A percentile compares a stretch with the other conserved stretches of the same genome.
Evolutionary conservation across 2,329 filamentous ascomycete genomes (phyloP).

Genomic region (Neofusicoccum umdonicola): DNA sequence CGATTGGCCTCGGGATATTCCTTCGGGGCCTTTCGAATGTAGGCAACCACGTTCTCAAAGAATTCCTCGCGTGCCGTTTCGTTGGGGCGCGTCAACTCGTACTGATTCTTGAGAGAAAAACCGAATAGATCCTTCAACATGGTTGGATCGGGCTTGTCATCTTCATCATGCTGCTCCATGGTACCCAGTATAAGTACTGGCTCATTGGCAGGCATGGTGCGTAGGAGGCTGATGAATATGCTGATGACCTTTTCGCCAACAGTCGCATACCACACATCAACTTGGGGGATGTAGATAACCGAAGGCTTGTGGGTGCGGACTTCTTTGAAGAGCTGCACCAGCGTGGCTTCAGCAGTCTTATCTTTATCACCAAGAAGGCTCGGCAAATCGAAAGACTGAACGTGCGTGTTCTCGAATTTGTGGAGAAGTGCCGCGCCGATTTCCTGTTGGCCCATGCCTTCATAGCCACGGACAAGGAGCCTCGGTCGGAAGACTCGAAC

Average conservation of each 20-base stretch:
- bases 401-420: slow-evolving; percentile 88
- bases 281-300: slow-evolving; percentile 88
- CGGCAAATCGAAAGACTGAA: slow-evolving; percentile 90
- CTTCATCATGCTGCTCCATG: slow-evolving; percentile 65
- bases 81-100: slow-evolving; percentile 65
- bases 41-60: slow-evolving; percentile 71
- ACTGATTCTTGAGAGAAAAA: slow-evolving; percentile 76
- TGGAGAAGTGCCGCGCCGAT: slow-evolving; percentile 81
- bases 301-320: slow-evolving; percentile 92
- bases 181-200: slow-evolving; percentile 86
- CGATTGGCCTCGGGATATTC: slow-evolving; percentile 87
- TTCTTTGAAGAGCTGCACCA: slow-evolving; percentile 88
- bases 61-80: slow-evolving; percentile 71
- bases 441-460: slow-evolving; percentile 93
- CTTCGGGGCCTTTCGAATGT: slow-evolving; percentile 73
- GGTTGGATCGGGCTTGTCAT: slow-evolving; percentile 54
- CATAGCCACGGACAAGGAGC: slow-evolving; percentile 74
- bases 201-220: slow-evolving; percentile 83
- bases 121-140: slow-evolving; percentile 80
- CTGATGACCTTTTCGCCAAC: slow-evolving; percentile 64
- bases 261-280: slow-evolving; percentile 82
- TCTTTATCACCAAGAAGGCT: slow-evolving; percentile 81
- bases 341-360: slow-evolving; percentile 78
- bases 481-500: slow-evolving; percentile 86
- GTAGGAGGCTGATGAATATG: slow-evolving; percentile 79